phyloP scores from a whole-genome alignment of 2,329 filamentous ascomycete genomes.

The Cercospora zeina region DNA sequence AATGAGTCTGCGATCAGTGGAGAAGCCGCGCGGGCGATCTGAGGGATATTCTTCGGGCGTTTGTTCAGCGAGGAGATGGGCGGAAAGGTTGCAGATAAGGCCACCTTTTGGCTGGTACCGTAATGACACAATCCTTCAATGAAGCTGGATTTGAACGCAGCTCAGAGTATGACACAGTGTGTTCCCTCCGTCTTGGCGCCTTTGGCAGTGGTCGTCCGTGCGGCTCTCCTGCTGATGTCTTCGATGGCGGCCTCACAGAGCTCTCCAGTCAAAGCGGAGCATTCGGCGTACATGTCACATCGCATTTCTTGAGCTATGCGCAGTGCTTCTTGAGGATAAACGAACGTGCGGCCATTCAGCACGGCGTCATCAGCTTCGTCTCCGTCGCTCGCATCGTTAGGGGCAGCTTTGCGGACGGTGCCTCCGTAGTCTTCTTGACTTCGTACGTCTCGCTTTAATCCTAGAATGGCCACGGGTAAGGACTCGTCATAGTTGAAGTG shows the following conservation, averaged over 20 bases:
- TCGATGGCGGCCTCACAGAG: conserved; percentile 61
- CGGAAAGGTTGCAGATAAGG: not conserved
- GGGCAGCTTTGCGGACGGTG: conserved; percentile 24
- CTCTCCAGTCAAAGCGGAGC: conserved; percentile 59
- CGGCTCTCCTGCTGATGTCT: conserved; percentile 59
- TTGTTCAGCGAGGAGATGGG: not conserved
- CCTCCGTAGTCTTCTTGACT: conserved; percentile 46
- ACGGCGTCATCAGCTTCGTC: conserved; percentile 40
- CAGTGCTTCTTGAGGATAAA: conserved; percentile 55
- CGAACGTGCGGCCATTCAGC: conserved; percentile 43
- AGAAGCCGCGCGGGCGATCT: conserved; percentile 59
- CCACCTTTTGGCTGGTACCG: not conserved
- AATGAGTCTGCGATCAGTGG: conserved; percentile 55
- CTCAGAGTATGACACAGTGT: conserved; percentile 32
- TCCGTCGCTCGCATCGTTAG: conserved; percentile 27
- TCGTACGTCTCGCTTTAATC: conserved; percentile 59
- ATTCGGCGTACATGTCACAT: conserved; percentile 64
- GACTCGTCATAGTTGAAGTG: conserved; percentile 56
- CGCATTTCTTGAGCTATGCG: conserved; percentile 59
- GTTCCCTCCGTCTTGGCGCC: conserved; percentile 45
- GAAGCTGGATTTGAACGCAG: not conserved
- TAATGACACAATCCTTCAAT: not conserved
- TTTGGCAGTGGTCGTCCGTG: conserved; percentile 57
- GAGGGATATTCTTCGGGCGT: conserved; percentile 1
- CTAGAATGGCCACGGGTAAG: conserved; percentile 60